These are phyloP conservation scores for Kockovaella imperatae DNA, from an alignment of 768 basidiomycete genomes.

Conservation along the genomic window DNA sequence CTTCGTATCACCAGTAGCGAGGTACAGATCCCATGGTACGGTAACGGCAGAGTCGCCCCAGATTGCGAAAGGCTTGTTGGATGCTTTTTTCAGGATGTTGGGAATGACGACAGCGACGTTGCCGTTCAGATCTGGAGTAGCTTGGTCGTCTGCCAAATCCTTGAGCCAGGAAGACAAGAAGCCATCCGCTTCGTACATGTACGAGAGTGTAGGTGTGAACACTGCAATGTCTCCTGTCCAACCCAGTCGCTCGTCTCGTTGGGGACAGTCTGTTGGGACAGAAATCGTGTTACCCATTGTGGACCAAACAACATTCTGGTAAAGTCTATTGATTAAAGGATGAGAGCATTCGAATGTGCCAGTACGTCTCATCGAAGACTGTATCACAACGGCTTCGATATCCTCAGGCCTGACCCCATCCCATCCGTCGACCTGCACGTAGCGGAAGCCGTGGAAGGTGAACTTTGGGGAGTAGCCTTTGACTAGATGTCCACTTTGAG, in stretches of 20 bases:
- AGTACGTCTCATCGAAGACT: constrained; percentile 25
- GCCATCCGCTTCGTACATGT: constrained; percentile 26
- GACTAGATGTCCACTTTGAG: constrained; percentile 8
- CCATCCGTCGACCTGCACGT: constrained; percentile 25
- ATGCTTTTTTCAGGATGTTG: neutral
- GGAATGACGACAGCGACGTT: constrained; percentile 31
- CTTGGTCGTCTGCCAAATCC: constrained; percentile 31
- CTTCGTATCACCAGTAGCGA: constrained; percentile 18
- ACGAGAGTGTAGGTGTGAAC: constrained; percentile 35
- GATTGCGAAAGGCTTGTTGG: constrained; percentile 11
- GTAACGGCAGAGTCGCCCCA: constrained; percentile 1
- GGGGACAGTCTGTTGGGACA: constrained; percentile 42
- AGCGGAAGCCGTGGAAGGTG: constrained; percentile 42
- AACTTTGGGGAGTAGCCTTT: constrained; percentile 37
- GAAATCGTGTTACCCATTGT: constrained; percentile 31
- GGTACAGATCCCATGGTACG: constrained; percentile 30
- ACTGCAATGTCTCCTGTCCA: constrained; percentile 44
- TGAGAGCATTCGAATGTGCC: constrained; percentile 33
- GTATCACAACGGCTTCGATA: constrained; percentile 26
- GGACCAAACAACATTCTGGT: constrained; percentile 31
- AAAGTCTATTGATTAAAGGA: constrained; percentile 22
- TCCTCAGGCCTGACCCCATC: constrained; percentile 5
- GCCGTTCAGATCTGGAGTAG: constrained; percentile 15
- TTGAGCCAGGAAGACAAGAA: constrained; percentile 33
- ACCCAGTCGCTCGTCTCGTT: constrained; percentile 41